A percentile compares a stretch with the other conserved stretches of the same genome.
Conservation (phyloP, 2,329 filamentous ascomycete species). For the Daldinia sp. region DNA sequence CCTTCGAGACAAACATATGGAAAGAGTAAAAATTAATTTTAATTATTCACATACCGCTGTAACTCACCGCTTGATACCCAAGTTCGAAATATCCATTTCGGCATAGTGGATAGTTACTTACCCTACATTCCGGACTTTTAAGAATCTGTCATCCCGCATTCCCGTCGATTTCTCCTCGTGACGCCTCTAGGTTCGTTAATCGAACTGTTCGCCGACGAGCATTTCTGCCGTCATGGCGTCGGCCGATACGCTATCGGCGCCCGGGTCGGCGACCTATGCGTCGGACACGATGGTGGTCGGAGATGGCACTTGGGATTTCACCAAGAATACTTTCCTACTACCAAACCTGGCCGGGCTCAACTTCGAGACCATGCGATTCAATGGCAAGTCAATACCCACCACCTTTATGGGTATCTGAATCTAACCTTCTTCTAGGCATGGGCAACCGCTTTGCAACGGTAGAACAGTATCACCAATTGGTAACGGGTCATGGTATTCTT, state of each 20-base stretch:
- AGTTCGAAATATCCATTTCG: constrained; percentile 8
- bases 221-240: constrained; percentile 69
- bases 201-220: constrained; percentile 26
- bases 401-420: neutral
- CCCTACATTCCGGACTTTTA: constrained; percentile 35
- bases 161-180: constrained; percentile 21
- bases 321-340: constrained; percentile 80
- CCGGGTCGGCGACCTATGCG: constrained; percentile 78
- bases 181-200: constrained; percentile 14
- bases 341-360: constrained; percentile 82
- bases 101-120: constrained; percentile 15
- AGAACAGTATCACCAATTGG: constrained; percentile 76
- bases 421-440: constrained; percentile 71
- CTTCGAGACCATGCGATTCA: constrained; percentile 86
- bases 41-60: constrained; percentile 24
- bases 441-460: constrained; percentile 80
- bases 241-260: constrained; percentile 71
- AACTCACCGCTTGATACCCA: constrained; percentile 31
- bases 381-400: constrained; percentile 66
- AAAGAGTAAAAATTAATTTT: constrained; percentile 22
- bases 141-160: constrained; percentile 38
- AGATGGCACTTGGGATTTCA: constrained; percentile 86
- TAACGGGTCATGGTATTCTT: constrained; percentile 78
- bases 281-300: constrained; percentile 82
- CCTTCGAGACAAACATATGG: constrained; percentile 13